phyloP scores from a whole-genome alignment of 2,329 filamentous ascomycete genomes.

The Aureobasidium namibiae region DNA sequence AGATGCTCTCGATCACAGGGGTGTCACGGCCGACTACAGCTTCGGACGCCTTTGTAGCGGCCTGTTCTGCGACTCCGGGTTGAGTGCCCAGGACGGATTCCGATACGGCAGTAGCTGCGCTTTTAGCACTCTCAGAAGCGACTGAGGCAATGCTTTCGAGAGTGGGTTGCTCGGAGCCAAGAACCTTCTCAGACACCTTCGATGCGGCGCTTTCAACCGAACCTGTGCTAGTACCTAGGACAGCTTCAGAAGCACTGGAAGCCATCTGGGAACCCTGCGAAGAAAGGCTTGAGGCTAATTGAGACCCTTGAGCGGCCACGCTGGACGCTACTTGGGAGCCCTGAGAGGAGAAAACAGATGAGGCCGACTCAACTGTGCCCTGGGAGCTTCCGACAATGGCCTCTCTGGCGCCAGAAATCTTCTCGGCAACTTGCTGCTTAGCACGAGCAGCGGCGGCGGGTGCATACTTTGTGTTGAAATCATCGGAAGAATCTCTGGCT shows the following conservation, averaged over 20 bases:
- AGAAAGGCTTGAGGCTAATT: background rate
- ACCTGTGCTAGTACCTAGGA: slow-evolving; percentile 32
- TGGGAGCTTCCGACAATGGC: slow-evolving; percentile 28
- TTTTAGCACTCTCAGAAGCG: slow-evolving; percentile 18
- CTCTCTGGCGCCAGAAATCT: slow-evolving; percentile 24
- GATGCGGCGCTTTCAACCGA: slow-evolving; percentile 46
- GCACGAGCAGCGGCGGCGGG: slow-evolving; percentile 45
- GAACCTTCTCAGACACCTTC: slow-evolving; percentile 43
- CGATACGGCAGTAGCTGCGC: slow-evolving; percentile 2
- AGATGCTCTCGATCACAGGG: slow-evolving; percentile 21
- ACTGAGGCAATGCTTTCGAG: slow-evolving; percentile 14
- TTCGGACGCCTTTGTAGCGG: slow-evolving; percentile 25
- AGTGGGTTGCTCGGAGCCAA: slow-evolving; percentile 4
- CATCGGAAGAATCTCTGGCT: slow-evolving; percentile 63
- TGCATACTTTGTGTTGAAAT: slow-evolving; percentile 65
- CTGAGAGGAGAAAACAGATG: slow-evolving; percentile 26
- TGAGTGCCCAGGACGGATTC: slow-evolving; percentile 17
- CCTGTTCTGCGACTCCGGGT: slow-evolving; percentile 23
- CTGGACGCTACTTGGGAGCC: slow-evolving; percentile 26
- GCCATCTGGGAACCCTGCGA: slow-evolving; percentile 12
- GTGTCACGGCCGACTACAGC: slow-evolving; percentile 21
- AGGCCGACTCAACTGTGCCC: slow-evolving; percentile 28
- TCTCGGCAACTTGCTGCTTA: slow-evolving; percentile 31
- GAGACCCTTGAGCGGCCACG: slow-evolving; percentile 11
- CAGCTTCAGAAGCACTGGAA: slow-evolving; percentile 23